Evolutionary conservation across 345 rosid species (phyloP), one percentile per base, ranked within the genome.

Genomic region (Dovyalis caffra): DNA sequence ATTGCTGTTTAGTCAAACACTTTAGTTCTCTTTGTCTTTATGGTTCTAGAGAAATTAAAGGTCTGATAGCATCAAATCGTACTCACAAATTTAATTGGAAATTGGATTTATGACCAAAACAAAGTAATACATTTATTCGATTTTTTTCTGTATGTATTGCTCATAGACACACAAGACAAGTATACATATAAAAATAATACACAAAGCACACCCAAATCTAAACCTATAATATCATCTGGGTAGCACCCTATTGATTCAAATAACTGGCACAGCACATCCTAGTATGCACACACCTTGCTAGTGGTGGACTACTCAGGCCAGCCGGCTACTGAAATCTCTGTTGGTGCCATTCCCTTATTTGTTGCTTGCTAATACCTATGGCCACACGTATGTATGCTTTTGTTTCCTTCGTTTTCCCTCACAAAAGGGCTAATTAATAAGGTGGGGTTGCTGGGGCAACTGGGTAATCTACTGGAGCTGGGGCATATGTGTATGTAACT

Each of bases 361-460:
- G 21, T 23, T 7, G 3, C n/a, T 23, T 45, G 34, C 57, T 56
- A 10, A 56, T 53, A 56, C 25, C 25, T 56, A n/a, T n/a, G n/a
- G n/a, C n/a, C n/a, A n/a, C n/a, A n/a, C n/a, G 28, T 5, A 47
- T 47, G 21, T 20, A 18, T 5, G 18, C 56, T 49, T n/a, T 23
- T 3, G 61, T 8, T 56, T 56, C 61, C 61, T n/a, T n/a, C 8
- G 26, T 14, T 23, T n/a, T 23, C 61, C 28, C 28, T 64, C 4
- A 8, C 45, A 23, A 20, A 37, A 34, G 40, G 25, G n/a, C 6
- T 64, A 33, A 8, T 31, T 64, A 64, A 20, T 21, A 73, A 57
- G 85, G 85, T 58, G 85, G n/a, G 79, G 58, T 3, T 6, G 86
- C 78, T 1, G 88, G 82, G 2, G 83, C 79, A 5, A 11, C 51